Evolutionary conservation across 1,139 yeast genomes (phyloP).

Genomic region (Geotrichum macrosporum): DNA sequence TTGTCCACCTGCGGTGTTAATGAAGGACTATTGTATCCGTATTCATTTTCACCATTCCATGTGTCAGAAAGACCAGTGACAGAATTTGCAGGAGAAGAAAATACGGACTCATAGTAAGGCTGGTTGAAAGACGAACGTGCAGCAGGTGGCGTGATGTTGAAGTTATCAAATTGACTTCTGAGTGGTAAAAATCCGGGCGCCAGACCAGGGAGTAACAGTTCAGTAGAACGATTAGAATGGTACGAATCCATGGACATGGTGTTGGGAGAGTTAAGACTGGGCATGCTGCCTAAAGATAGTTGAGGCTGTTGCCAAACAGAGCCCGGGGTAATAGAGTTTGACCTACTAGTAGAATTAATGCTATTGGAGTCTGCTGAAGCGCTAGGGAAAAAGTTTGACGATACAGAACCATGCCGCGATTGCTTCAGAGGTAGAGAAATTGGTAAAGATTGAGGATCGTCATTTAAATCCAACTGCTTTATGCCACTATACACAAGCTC

Average conservation of each 20-base stretch:
- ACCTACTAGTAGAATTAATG: constrained; percentile 17
- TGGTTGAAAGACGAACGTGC: constrained; percentile 14
- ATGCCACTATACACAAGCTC: constrained; percentile 42
- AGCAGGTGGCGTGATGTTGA: constrained; percentile 3
- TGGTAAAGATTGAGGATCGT: constrained; percentile 11
- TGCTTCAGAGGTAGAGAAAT: constrained; percentile 11
- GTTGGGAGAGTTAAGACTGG: too few relatives aligned
- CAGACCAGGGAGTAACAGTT: too few relatives aligned
- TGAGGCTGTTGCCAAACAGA: constrained; percentile 16
- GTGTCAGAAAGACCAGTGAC: constrained; percentile 14
- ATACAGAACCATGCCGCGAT: constrained; percentile 10
- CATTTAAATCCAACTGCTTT: constrained; percentile 9
- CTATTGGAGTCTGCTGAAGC: constrained; percentile 6
- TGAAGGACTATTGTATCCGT: constrained; percentile 13
- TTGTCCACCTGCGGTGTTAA: background rate
- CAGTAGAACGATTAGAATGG: too few relatives aligned
- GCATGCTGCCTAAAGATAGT: too few relatives aligned
- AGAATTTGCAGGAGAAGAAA: constrained; percentile 19
- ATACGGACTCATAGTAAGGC: constrained; percentile 17
- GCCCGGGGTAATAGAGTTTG: constrained; percentile 8
- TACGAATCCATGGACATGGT: too few relatives aligned
- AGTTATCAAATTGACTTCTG: too few relatives aligned
- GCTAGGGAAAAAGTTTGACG: constrained; percentile 8
- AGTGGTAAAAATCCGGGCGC: too few relatives aligned
- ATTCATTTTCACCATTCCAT: constrained; percentile 15